Base-by-base conservation (phyloP, 768 basidiomycete genomes). In the Mycena indigotica region DNA sequence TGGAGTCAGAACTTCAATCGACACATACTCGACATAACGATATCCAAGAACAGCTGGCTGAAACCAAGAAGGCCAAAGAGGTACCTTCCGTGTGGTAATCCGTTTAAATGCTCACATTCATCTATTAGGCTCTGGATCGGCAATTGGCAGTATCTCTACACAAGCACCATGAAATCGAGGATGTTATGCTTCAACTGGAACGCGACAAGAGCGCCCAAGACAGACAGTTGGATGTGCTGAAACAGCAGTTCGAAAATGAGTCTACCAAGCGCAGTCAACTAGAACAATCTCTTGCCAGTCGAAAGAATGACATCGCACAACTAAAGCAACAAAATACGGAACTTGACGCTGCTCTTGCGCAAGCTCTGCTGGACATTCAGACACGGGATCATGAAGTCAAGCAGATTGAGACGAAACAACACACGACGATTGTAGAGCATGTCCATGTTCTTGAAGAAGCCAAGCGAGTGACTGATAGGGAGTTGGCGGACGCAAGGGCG, bases 371-470 rank as follows among this genome's bases (percentile, higher is more conserved):
- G 6, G 92, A 95, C 57, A 76, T 96, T 48, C 88, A 91, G 68
- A 80, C 79, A 40, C 85, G 88, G 48, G 92, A 97, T 65, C 89
- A 87, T 84, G 91, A 95, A 55, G 83, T 93, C 61, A 91, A 87
- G 62, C 89, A 95, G 62, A 75, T 98, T 8, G 86, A 90, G 52
- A 88, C 91, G 2, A 86, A 83, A 68, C 90, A 97, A 68, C 93
- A 98, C 77, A 98, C 95, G 77, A 97, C 92, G n/a, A 95, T 97
- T 57, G 95, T 98, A 41, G 95, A 98, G 72, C 96, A 98, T 67
- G 93, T 97, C 24, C 88, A 98, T 69, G 96, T 98, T 26, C 80
- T 96, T 12, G 95, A 98, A 70, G 92, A 95, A 69, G 96, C 96
- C 16, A 98, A 98, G 72, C 87, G 87, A 30, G 87, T 96, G 55